A percentile compares a stretch with the other conserved stretches of the same genome.
These are phyloP conservation scores for Hypoxylon sp. DNA, from an alignment of 2,329 filamentous ascomycete species.

Conservation along the genomic window DNA sequence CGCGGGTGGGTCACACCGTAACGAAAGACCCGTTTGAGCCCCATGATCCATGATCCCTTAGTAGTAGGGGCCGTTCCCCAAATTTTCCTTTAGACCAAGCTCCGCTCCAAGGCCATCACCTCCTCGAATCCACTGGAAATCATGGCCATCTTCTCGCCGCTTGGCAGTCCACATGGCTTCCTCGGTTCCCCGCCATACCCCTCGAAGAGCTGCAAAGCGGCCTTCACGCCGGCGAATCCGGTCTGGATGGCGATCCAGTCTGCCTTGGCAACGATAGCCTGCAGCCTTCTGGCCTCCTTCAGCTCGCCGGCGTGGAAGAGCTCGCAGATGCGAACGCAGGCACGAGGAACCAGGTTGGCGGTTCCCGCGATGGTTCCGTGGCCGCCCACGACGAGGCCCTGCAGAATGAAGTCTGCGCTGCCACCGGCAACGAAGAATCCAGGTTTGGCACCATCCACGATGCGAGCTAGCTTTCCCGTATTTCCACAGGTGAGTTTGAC, in stretches of 20 bases:
- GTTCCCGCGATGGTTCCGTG: slow-evolving; percentile 78
- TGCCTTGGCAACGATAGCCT: slow-evolving; percentile 54
- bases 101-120: slow-evolving; percentile 44
- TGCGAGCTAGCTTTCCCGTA: slow-evolving; percentile 63
- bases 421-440: slow-evolving; percentile 76
- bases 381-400: slow-evolving; percentile 73
- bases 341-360: slow-evolving; percentile 73
- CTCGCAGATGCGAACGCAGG: slow-evolving; percentile 69
- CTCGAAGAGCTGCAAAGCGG: slow-evolving; percentile 53
- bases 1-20: slow-evolving; percentile 22
- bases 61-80: slow-evolving; percentile 16
- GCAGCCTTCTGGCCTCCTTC: slow-evolving; percentile 48
- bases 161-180: slow-evolving; percentile 50
- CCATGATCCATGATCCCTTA: slow-evolving; percentile 25
- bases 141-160: slow-evolving; percentile 46
- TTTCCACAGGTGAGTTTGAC: slow-evolving; percentile 72
- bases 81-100: slow-evolving; percentile 26
- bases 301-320: slow-evolving; percentile 66
- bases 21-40: slow-evolving; percentile 16
- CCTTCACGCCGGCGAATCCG: slow-evolving; percentile 60
- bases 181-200: slow-evolving; percentile 52
- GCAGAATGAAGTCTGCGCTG: slow-evolving; percentile 77
- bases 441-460: slow-evolving; percentile 35
- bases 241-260: slow-evolving; percentile 58
- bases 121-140: slow-evolving; percentile 51